Base-by-base conservation (phyloP, 495 filamentous ascomycete species). In the Penicillium cosmopolitanum region DNA sequence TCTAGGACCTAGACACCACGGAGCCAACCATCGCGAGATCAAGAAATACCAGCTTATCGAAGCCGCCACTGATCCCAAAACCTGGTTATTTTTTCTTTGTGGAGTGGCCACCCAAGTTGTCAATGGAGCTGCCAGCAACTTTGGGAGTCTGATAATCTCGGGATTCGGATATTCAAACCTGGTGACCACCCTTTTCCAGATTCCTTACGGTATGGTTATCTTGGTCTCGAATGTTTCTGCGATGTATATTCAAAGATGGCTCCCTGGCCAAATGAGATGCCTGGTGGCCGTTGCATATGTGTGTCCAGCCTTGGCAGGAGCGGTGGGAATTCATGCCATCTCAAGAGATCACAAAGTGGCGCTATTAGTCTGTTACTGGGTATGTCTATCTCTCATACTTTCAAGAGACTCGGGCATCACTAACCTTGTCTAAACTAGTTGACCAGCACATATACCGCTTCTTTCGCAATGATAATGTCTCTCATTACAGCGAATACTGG, bases 211-310 rank as follows among this genome's bases (percentile, higher is more conserved):
- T 2, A 57, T 57, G 55, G 55, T 57, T 3, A 57, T 57, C n/a
- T 28, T 50, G n/a, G 44, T 50, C 6, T 57, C 43, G 2, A 57
- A 57, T n/a, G 34, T 57, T 2, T 57, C 55, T 6, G 53, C 38
- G 5, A 61, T 61, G 58, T 61, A 61, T 40, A 34, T 61, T 33
- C 58, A 61, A 34, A 53, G 58, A 50, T 61, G 58, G 53, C 53
- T 61, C 9, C 53, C 58, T 1, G 58, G 58, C 8, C 58, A 61
- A 21, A 61, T 51, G 53, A 18, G 55, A 21, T 57, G 55, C 13
- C 18, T 57, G 23, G 55, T 57, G 9, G 55, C 42, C 35, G 31
- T 35, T 38, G 21, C 52, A 23, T 61, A 61, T 51, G 53, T 61
- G 2, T 55, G 53, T 23, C 58, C 58, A 25, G 53, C 58, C 8